Evolutionary conservation across 2,329 filamentous ascomycete genomes (phyloP), one percentile per base, ranked within the genome.

Genomic region (Epichloe amarillans): DNA sequence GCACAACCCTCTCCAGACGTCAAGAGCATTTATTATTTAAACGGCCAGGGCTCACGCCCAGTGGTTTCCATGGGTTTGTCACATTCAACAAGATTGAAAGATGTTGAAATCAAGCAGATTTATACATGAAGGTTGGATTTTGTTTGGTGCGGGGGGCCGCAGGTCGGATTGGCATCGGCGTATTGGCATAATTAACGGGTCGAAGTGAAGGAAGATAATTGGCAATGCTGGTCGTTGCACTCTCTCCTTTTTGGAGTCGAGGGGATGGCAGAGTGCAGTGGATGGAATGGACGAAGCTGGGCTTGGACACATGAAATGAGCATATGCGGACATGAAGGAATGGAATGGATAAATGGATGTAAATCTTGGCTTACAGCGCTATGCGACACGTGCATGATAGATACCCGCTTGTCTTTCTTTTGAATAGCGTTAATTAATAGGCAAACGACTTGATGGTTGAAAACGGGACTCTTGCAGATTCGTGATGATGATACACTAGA

Each of bases 211-310:
- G 33, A 43, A 23, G 39, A 36, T 44, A 39, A 38, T 47, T 42
- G 36, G 47, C 53, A 51, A 51, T 49, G 48, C 53, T 47, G 50
- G 50, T 40, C 48, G 45, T 52, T 52, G 50, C 41, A 51, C 50
- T 50, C 50, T 49, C 43, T 51, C 50, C 42, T 46, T 52, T 47
- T 46, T 35, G 21, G 23, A 36, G 5, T 41, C 19, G 10, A 47
- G 36, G 46, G 33, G 39, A 44, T 30, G 36, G 38, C 23, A 35
- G 45, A 39, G 45, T 51, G 50, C 50, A 48, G 45, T 47, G 45
- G 14, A 36, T 19, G 36, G 12, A 26, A 39, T 14, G 23, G 7
- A 38, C 23, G 30, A 37, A 23, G 8, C 43, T 50, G 21, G 49
- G 21, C 23, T 45, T 50, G n/a, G 7, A n/a, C 35, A 15, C 10